Percentiles rank a stretch among this genome's conserved stretches.
phyloP scores from a whole-genome alignment of 225 moss, liverwort and hornwort species.

The Pseudisothecium myosuroides region DNA sequence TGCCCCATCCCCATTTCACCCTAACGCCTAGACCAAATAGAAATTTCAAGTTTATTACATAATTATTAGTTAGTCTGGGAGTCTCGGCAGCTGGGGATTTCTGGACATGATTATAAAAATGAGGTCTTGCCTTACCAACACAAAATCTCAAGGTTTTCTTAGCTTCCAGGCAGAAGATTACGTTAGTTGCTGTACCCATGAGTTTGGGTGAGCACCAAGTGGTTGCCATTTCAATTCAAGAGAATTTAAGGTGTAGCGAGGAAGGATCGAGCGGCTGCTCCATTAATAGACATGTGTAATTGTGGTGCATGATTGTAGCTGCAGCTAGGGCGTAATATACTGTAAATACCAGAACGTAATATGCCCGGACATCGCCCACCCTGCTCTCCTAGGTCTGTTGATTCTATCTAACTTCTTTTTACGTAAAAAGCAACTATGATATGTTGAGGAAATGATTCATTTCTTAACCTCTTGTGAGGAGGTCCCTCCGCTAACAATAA shows the following conservation, averaged over 20 bases:
- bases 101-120: background rate
- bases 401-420: background rate
- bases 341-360: background rate
- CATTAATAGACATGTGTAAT: background rate
- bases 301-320: background rate
- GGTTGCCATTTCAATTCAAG: background rate
- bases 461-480: background rate
- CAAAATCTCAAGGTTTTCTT: background rate
- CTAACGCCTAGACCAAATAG: background rate
- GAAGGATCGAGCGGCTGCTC: background rate
- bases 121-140: background rate
- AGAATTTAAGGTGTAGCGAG: background rate
- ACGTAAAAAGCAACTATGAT: background rate
- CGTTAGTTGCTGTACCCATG: background rate
- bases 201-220: background rate
- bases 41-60: background rate
- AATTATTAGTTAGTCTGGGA: background rate
- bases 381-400: background rate
- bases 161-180: background rate
- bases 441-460: background rate
- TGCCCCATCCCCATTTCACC: background rate
- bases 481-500: background rate
- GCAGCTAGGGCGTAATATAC: background rate
- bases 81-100: background rate
- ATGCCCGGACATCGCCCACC: background rate